Conservation (phyloP, 2,329 filamentous ascomycete genomes). For the Coniosporium tulheliwenetii region DNA sequence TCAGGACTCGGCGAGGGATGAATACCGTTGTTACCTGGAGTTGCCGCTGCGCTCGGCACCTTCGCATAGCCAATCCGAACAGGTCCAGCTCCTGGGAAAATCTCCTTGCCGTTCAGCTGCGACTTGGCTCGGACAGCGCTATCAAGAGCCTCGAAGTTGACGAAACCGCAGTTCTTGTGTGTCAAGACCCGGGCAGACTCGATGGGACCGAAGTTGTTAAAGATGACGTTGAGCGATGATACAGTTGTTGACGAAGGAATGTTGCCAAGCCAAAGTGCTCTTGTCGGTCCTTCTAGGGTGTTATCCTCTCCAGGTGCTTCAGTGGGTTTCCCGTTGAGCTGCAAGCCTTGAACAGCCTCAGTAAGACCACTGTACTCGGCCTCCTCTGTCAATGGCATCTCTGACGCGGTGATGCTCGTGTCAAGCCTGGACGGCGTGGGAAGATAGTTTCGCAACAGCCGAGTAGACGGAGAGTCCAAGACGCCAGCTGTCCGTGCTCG, state of each 20-base stretch:
- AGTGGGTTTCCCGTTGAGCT: slow-evolving; percentile 26
- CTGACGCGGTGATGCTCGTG: slow-evolving; percentile 57
- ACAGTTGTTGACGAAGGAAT: slow-evolving; percentile 95
- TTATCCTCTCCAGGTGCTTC: slow-evolving; percentile 58
- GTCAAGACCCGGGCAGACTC: slow-evolving; percentile 85
- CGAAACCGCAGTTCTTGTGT: slow-evolving; percentile 97
- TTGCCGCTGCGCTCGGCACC: slow-evolving; percentile 75
- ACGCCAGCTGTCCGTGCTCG: slow-evolving; percentile 86
- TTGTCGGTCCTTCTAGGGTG: slow-evolving; percentile 74
- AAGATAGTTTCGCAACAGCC: slow-evolving; percentile 52
- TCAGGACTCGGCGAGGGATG: slow-evolving; percentile 87
- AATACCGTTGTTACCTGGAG: slow-evolving; percentile 74
- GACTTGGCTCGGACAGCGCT: slow-evolving; percentile 82
- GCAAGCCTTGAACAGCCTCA: slow-evolving; percentile 69
- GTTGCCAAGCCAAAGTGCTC: slow-evolving; percentile 91
- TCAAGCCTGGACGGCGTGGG: slow-evolving; percentile 63
- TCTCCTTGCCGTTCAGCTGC: slow-evolving; percentile 87
- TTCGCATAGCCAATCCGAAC: slow-evolving; percentile 97
- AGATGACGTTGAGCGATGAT: slow-evolving; percentile 87
- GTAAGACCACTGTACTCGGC: slow-evolving; percentile 67
- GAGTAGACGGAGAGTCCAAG: slow-evolving; percentile 59
- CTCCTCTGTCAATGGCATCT: slow-evolving; percentile 59
- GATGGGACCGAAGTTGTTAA: slow-evolving; percentile 82
- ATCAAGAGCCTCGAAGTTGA: slow-evolving; percentile 88
- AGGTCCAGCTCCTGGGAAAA: slow-evolving; percentile 90